Base-by-base conservation (phyloP, 768 basidiomycete species). In the Mycena floridula region DNA sequence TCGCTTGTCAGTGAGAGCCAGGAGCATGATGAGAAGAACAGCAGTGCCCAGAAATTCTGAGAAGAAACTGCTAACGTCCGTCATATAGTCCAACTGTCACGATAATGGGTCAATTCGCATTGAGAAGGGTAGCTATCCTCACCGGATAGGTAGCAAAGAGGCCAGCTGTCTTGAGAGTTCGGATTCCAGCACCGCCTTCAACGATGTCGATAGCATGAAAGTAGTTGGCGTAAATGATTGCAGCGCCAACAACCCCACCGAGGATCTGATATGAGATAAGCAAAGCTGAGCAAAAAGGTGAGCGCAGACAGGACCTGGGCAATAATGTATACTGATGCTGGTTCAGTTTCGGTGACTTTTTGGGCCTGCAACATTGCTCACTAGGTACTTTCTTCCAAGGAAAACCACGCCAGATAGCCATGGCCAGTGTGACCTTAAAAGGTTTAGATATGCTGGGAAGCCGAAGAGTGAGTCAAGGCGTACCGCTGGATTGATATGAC, bases 341-440 rank as follows among this genome's bases (percentile, higher is more conserved):
- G 21, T 2, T 20, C 20, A 25, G 25, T n/a, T n/a, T n/a, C 21
- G 15, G 5, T 20, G 15, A 3, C 22, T n/a, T 18, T 8, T 23
- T 22, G 18, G 12, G 23, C 8, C n/a, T n/a, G n/a, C n/a, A n/a
- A n/a, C n/a, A n/a, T n/a, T n/a, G n/a, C n/a, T 24, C 57, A 68
- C 53, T 70, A 0, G 89, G 89, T 0, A 89, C 89, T 58, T 90
- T 90, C 51, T 70, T 73, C 82, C 85, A 85, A 0, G 89, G 85
- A 61, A 91, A 89, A 37, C 70, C 72, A 50, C 88, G 78, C 59
- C 80, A 79, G 2, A 76, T 67, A 4, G 84, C 85, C 36, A 89
- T 54, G 13, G 79, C 72, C 41, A 91, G 61, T 15, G 89, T 91
- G 21, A 89, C 72, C 81, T 83, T 37, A 28, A 20, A 26, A 43